Base-by-base conservation (phyloP, 345 rosid genomes). In the Salix caprea region DNA sequence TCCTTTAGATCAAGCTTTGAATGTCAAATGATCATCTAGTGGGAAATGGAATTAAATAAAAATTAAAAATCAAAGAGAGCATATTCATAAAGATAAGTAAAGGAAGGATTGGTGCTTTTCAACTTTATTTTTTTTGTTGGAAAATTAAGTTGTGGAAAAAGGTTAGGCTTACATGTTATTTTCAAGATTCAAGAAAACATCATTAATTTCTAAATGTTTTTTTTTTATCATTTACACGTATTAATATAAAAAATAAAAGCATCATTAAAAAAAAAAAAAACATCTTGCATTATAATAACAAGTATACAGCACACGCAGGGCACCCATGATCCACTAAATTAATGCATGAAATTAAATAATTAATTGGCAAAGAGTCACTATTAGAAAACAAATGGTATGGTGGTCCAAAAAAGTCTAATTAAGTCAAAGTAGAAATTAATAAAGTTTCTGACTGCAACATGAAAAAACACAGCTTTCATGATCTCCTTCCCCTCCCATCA, bases 1-100 rank as follows among this genome's bases (percentile, higher is more conserved):
- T 74, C 52, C 65, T 65, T 48, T n/a, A 78, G 54, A 76, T 8
- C 64, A 80, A 32, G 70, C 18, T 64, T 74, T 78, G 82, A 81
- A 79, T 74, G 80, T 76, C 83, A 85, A 83, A 78, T 48, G 77
- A 65, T 62, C 67, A 48, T 48, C 8, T 18, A 71, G 74, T 39
- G 83, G 76, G n/a, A 32, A 74, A 48, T 76, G 44, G 83, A 83
- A 83, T 79, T 7, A 39, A 39, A 37, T 6, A 74, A 61, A 62
- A 56, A 30, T 28, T 39, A 34, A 34, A 34, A 34, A 34, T 58
- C 21, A 7, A 46, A 52, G n/a, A 69, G 77, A 78, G 73, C 37
- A 34, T 34, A 34, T 34, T 34, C 37, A 34, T 34, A 76, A 68
- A 39, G 56, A 48, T 24, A 46, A 32, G 6, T 2, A 26, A 67